Evolutionary conservation across 805 yeast species (phyloP).

Genomic region (Spathaspora passalidarum): DNA sequence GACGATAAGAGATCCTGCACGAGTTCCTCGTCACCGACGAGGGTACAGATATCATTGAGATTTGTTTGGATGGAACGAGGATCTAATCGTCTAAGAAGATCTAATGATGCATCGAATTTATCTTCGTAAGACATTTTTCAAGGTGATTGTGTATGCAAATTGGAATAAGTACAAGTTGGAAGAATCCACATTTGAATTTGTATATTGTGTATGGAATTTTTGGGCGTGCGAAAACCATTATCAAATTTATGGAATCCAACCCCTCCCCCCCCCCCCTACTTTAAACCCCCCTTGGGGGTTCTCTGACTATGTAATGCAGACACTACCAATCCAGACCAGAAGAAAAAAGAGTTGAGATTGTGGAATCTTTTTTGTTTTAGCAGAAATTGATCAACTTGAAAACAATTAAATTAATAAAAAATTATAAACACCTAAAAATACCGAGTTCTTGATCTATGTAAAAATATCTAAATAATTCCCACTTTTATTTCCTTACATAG

Average conservation of each 20-base stretch:
- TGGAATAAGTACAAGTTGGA: too few species aligned
- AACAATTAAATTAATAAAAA: background rate
- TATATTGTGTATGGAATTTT: background rate
- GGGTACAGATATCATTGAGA: constrained; percentile 34
- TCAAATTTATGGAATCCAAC: background rate
- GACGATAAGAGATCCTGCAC: constrained; percentile 86
- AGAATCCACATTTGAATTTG: background rate
- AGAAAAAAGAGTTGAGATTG: too few species aligned
- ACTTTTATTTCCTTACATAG: constrained; percentile 3
- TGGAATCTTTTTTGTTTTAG: too few species aligned
- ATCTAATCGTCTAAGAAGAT: constrained; percentile 39
- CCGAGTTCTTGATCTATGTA: too few species aligned
- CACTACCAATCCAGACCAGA: background rate
- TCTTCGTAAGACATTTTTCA: constrained; percentile 26
- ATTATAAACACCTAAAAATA: background rate
- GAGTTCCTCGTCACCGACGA: constrained; percentile 43
- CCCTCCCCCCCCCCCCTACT: too few species aligned
- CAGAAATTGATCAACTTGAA: too few species aligned
- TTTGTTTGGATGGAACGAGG: constrained; percentile 33
- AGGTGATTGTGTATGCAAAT: background rate
- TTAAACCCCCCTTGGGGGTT: too few species aligned
- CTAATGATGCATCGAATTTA: constrained; percentile 38
- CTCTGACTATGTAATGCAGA: background rate
- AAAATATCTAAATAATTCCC: too few species aligned
- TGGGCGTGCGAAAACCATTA: background rate